Base-by-base conservation (phyloP, 116 monocot species). In the Zostera marina region DNA sequence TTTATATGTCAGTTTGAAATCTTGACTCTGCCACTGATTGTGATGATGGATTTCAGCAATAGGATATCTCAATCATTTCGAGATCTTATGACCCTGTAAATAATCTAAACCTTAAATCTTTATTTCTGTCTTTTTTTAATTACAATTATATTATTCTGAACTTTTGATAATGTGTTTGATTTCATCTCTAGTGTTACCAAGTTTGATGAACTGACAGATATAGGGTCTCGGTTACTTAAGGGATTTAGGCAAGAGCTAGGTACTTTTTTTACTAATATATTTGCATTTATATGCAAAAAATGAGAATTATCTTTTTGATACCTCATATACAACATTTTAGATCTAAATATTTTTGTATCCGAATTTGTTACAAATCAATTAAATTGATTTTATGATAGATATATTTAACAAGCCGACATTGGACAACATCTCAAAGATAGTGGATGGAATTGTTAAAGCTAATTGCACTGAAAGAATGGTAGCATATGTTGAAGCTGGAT, bases 401-500 rank as follows among this genome's bases (percentile, higher is more conserved):
- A 60, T 52, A 39, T 78, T 81, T 62, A 61, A 66, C 57, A 86
- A 73, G 26, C 81, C 86, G 32, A 47, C 70, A 47, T 25, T 86
- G 32, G 16, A 59, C 53, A 60, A 73, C 38, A 58, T 26, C 23
- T 76, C 78, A 54, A 52, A 70, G 19, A 12, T 66, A 8, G 65
- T 74, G 26, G 67, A 64, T 47, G 52, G 58, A 15, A 61, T 81
- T 62, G 55, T 81, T 45, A 54, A 74, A 65, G 66, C 51, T 25
- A 78, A 81, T 48, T 53, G 53, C 44, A 76, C 81, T 48, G 12
- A 49, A 14, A 81, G 78, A 69, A 68, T 81, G 86, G 72, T 69
- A 60, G 55, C 67, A 52, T 86, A 81, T 65, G 32, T 76, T 65
- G 73, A 81, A 68, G 75, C 78, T 70, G 78, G 81, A 51, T 69